Conservation (phyloP, 73 alveolate genomes). For the Tetrahymena borealis region DNA sequence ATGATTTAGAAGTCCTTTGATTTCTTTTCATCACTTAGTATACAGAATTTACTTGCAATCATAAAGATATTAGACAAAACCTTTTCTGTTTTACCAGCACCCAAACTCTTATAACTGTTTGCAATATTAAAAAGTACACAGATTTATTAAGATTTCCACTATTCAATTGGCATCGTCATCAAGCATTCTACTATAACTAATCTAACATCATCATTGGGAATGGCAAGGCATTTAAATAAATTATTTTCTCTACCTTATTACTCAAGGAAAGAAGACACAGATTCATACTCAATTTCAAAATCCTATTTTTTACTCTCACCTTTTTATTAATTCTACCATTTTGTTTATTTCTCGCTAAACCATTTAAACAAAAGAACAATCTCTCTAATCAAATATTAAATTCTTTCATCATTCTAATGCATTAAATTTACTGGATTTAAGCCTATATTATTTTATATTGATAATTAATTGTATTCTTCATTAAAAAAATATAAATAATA, state of each 20-base stretch:
- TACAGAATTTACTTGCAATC: slow-evolving; percentile 58
- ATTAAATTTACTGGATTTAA: slow-evolving; percentile 3
- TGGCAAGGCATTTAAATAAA: slow-evolving; percentile 66
- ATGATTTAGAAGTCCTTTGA: slow-evolving; percentile 61
- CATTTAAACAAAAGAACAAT: slow-evolving; percentile 24
- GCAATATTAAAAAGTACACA: slow-evolving; percentile 57
- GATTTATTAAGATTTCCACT: slow-evolving; percentile 70
- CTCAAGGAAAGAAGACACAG: slow-evolving; percentile 55
- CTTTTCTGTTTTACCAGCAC: slow-evolving; percentile 84
- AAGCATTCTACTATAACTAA: slow-evolving; percentile 79
- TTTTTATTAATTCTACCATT: slow-evolving; percentile 16
- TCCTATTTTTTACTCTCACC: neutral
- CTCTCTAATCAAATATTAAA: neutral
- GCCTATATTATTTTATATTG: neutral
- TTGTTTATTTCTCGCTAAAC: slow-evolving; percentile 8
- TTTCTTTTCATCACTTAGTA: slow-evolving; percentile 6
- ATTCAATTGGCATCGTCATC: slow-evolving; percentile 60
- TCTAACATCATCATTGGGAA: slow-evolving; percentile 82
- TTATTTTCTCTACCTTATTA: slow-evolving; percentile 64
- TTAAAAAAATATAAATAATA: neutral
- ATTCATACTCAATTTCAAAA: slow-evolving; percentile 6
- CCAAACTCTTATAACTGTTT: slow-evolving; percentile 70
- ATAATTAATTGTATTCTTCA: neutral
- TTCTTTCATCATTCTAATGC: neutral
- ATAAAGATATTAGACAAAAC: slow-evolving; percentile 68